A percentile compares a stretch with the other conserved stretches of the same genome.
Conservation (phyloP, 2,329 filamentous ascomycete genomes). For the Talaromyces verruculosus region DNA sequence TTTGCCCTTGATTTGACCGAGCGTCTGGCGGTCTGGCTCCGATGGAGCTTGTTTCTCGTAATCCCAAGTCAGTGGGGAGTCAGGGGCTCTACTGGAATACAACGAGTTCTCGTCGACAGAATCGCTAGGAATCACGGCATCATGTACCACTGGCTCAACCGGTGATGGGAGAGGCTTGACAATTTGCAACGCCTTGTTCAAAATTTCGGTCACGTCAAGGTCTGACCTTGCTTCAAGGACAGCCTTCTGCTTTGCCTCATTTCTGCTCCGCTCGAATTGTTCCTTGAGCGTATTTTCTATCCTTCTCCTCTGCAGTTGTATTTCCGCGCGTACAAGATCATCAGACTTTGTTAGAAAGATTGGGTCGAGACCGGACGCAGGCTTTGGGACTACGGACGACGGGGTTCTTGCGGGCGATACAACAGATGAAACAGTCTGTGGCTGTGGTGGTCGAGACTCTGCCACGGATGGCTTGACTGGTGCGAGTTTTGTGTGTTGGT, state of each 20-base stretch:
- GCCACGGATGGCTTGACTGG: constrained; percentile 24
- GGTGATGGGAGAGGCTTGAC: constrained; percentile 67
- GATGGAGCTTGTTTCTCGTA: constrained; percentile 33
- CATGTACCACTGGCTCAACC: constrained; percentile 54
- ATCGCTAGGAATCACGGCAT: constrained; percentile 67
- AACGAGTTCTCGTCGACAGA: constrained; percentile 93
- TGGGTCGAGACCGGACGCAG: constrained; percentile 72
- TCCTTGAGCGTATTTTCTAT: constrained; percentile 76
- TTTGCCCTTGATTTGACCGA: constrained; percentile 1
- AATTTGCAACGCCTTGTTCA: constrained; percentile 67
- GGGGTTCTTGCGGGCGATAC: constrained; percentile 25
- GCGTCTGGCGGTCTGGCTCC: constrained; percentile 24
- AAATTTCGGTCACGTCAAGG: constrained; percentile 70
- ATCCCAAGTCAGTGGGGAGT: constrained; percentile 60
- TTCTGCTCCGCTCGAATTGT: constrained; percentile 67
- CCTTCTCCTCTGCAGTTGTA: constrained; percentile 74
- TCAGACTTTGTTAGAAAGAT: constrained; percentile 84
- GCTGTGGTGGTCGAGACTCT: constrained; percentile 18
- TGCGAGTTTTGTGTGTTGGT: constrained; percentile 24
- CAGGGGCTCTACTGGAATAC: constrained; percentile 87
- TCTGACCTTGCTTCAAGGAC: constrained; percentile 58
- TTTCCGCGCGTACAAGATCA: constrained; percentile 76
- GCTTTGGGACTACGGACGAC: constrained; percentile 45
- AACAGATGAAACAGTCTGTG: constrained; percentile 23
- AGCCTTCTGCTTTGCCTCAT: constrained; percentile 51